These are phyloP conservation scores for Nemania abortiva DNA, from an alignment of 2,329 filamentous ascomycete species.

Conservation along the genomic window DNA sequence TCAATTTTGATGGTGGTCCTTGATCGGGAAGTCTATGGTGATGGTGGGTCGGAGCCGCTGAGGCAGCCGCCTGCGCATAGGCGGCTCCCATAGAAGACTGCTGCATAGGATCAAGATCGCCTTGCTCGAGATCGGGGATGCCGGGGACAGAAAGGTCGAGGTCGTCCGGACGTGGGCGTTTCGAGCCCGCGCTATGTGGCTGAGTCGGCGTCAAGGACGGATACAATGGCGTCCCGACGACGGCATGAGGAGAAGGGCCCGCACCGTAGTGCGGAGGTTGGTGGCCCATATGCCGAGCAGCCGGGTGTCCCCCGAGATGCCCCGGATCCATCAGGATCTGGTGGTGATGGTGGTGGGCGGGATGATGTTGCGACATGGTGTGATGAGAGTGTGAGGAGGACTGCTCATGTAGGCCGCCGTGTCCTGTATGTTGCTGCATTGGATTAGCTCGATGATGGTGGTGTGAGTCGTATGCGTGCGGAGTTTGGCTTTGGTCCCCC, in stretches of 20 bases:
- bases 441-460: conserved; percentile 62
- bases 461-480: conserved; percentile 70
- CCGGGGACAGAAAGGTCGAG: conserved; percentile 67
- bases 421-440: conserved; percentile 63
- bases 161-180: conserved; percentile 69
- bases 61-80: conserved; percentile 61
- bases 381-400: conserved; percentile 55
- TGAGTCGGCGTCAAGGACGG: conserved; percentile 60
- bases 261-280: conserved; percentile 67
- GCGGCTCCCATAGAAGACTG: conserved; percentile 64
- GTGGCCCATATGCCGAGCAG: conserved; percentile 62
- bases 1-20: conserved; percentile 75
- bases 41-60: conserved; percentile 73
- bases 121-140: conserved; percentile 65
- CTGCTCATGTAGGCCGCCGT: conserved; percentile 62
- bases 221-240: conserved; percentile 64
- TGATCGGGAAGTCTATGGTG: conserved; percentile 85
- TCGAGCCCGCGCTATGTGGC: conserved; percentile 55
- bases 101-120: conserved; percentile 68
- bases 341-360: conserved; percentile 64
- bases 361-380: conserved; percentile 60
- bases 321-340: conserved; percentile 69
- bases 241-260: conserved; percentile 58
- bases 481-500: conserved; percentile 72
- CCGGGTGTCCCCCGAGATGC: conserved; percentile 65